Conservation (phyloP, 2,329 filamentous ascomycete species). For the Raffaelea ambrosiae region DNA sequence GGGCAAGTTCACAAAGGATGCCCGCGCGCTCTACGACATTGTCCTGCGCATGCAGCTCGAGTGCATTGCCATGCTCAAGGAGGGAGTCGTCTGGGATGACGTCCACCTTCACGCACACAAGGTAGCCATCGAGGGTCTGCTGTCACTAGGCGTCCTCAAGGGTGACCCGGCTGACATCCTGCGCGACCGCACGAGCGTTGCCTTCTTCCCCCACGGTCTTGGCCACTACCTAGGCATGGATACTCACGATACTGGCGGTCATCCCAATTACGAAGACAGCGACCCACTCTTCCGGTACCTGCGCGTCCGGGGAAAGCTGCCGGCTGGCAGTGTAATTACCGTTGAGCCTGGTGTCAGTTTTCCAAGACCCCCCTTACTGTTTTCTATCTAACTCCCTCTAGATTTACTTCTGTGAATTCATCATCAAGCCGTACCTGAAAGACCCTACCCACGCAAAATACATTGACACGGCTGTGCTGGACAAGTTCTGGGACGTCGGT, state of each 20-base stretch:
- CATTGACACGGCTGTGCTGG: slow-evolving; percentile 65
- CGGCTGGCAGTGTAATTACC: slow-evolving; percentile 76
- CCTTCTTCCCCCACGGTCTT: slow-evolving; percentile 86
- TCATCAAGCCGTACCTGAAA: slow-evolving; percentile 70
- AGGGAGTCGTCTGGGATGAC: slow-evolving; percentile 70
- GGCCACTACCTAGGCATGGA: slow-evolving; percentile 91
- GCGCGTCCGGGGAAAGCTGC: slow-evolving; percentile 65
- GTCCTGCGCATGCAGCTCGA: slow-evolving; percentile 82
- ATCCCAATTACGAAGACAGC: slow-evolving; percentile 67
- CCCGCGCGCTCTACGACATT: slow-evolving; percentile 68
- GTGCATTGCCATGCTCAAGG: slow-evolving; percentile 63
- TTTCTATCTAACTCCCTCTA: slow-evolving; percentile 16
- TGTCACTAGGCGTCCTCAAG: slow-evolving; percentile 66
- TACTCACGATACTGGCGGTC: slow-evolving; percentile 78
- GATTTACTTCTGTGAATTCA: slow-evolving; percentile 88
- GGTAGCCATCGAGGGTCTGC: slow-evolving; percentile 72
- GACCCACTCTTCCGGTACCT: slow-evolving; percentile 85
- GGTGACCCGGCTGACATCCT: slow-evolving; percentile 65
- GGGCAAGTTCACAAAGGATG: slow-evolving; percentile 62
- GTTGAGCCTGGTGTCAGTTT: slow-evolving; percentile 78
- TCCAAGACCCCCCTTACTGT: slow-evolving; percentile 10
- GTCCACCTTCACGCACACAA: slow-evolving; percentile 73
- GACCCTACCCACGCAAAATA: slow-evolving; percentile 65
- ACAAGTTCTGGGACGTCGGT: slow-evolving; percentile 75
- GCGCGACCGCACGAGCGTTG: slow-evolving; percentile 68